A percentile compares a stretch with the other conserved stretches of the same genome.
Conservation (phyloP, 2,329 filamentous ascomycete genomes). For the Penicillium aurantiogriseum region DNA sequence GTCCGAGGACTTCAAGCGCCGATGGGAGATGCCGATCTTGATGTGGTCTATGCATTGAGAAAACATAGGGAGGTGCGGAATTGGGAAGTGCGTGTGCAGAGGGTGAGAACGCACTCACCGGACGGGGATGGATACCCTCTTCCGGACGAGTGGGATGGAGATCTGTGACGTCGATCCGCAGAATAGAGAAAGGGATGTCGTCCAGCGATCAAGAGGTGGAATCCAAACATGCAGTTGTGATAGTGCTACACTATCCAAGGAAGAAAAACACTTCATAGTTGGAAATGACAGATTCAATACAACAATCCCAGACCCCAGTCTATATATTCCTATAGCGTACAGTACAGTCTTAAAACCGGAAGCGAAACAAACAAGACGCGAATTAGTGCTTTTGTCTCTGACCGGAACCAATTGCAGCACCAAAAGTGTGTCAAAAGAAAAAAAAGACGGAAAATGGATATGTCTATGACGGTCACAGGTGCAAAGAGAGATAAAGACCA, state of each 20-base stretch:
- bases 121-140: too few species aligned
- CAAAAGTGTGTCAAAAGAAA: conserved; percentile 16
- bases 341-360: conserved; percentile 19
- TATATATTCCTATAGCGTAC: conserved; percentile 31
- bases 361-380: conserved; percentile 14
- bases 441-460: conserved; percentile 18
- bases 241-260: too few species aligned
- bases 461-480: conserved; percentile 21
- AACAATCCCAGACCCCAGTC: conserved; percentile 23
- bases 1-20: not conserved
- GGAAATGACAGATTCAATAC: conserved; percentile 10
- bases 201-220: not conserved
- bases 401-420: conserved; percentile 10
- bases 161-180: not conserved
- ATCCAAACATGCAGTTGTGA: not conserved
- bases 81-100: not conserved
- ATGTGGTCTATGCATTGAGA: not conserved
- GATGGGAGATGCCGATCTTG: not conserved
- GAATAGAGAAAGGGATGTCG: not conserved
- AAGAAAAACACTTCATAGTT: not conserved
- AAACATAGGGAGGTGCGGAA: not conserved
- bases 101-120: too few species aligned
- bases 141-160: not conserved
- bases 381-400: conserved; percentile 26
- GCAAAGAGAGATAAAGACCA: conserved; percentile 5